Conservation (phyloP, 1,139 yeast genomes). For the Sugiyamaella neomexicana region DNA sequence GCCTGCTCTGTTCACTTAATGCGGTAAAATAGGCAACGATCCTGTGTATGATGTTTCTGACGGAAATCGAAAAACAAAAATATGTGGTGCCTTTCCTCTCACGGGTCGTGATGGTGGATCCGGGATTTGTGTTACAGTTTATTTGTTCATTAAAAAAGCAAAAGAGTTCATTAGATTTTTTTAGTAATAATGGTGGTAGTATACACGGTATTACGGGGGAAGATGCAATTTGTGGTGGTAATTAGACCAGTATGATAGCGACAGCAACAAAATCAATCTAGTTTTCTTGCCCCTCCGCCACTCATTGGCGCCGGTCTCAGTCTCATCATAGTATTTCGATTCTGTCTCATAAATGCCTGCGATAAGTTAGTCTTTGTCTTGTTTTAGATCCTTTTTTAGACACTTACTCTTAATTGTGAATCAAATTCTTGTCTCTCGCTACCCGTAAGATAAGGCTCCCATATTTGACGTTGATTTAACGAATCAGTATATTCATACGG, state of each 20-base stretch:
- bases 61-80: neutral
- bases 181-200: neutral
- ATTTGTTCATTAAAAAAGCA: neutral
- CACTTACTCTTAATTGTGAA: slow-evolving; percentile 35
- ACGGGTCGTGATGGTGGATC: neutral
- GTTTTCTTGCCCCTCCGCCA: slow-evolving; percentile 2
- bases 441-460: slow-evolving; percentile 40
- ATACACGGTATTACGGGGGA: neutral
- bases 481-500: slow-evolving; percentile 40
- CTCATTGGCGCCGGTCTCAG: slow-evolving; percentile 34
- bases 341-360: slow-evolving; percentile 35
- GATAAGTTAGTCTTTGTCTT: slow-evolving; percentile 7
- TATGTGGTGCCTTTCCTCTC: neutral
- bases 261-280: neutral
- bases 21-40: neutral
- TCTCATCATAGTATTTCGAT: slow-evolving; percentile 33
- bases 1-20: neutral
- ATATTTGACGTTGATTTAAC: slow-evolving; percentile 37
- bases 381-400: neutral
- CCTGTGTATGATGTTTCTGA: neutral
- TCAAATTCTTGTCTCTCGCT: slow-evolving; percentile 38
- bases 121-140: neutral
- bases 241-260: too few relatives aligned
- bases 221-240: neutral
- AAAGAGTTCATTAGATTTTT: neutral